Conservation (phyloP, 2,329 filamentous ascomycete species). For the Hypoxylon sp. region DNA sequence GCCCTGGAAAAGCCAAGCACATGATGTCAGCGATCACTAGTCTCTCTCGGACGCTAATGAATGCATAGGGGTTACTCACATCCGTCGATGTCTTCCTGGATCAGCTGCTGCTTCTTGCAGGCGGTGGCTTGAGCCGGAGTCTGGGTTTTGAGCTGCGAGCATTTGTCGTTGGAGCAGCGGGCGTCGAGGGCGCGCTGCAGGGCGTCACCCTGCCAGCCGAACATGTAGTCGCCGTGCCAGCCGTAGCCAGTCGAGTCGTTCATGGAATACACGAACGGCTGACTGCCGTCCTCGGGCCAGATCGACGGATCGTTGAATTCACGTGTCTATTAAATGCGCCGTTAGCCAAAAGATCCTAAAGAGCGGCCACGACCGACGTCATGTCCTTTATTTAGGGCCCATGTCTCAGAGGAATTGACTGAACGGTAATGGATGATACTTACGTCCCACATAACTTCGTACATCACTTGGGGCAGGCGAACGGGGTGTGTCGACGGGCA, state of each 20-base stretch:
- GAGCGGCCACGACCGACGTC: background rate
- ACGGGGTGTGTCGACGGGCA: conserved; percentile 45
- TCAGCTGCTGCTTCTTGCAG: conserved; percentile 45
- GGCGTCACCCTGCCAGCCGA: conserved; percentile 53
- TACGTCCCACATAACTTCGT: conserved; percentile 55
- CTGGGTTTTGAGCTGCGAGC: conserved; percentile 43
- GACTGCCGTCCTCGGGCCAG: conserved; percentile 50
- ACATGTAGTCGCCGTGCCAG: conserved; percentile 54
- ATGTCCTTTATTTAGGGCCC: background rate
- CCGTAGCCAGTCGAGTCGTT: conserved; percentile 50
- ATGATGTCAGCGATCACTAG: conserved; percentile 16
- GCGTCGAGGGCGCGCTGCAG: conserved; percentile 50
- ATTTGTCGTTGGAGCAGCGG: conserved; percentile 50
- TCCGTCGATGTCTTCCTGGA: conserved; percentile 42
- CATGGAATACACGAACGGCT: conserved; percentile 46
- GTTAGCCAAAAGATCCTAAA: background rate
- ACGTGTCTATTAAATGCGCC: conserved; percentile 29
- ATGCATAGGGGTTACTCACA: conserved; percentile 29
- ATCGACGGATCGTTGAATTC: conserved; percentile 47
- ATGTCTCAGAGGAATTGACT: background rate
- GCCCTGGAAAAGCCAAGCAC: conserved; percentile 21
- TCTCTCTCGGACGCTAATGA: background rate
- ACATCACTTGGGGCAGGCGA: conserved; percentile 54
- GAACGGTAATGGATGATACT: background rate
- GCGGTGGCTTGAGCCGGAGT: conserved; percentile 43